phyloP scores from a whole-genome alignment of 2,329 filamentous ascomycete species.

The Colletotrichum destructivum region DNA sequence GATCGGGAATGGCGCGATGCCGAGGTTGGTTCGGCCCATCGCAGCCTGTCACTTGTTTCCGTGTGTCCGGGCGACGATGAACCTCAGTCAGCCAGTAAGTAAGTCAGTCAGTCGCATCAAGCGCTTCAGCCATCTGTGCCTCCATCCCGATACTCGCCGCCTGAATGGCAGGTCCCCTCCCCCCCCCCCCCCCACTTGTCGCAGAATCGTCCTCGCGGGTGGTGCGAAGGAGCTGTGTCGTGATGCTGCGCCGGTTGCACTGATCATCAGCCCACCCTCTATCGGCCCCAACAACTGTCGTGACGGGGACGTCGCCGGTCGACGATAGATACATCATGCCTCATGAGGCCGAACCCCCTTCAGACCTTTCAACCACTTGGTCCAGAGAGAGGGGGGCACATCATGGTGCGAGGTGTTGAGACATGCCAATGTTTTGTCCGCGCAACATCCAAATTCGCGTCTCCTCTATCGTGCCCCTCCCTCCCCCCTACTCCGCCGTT shows the following conservation, averaged over 20 bases:
- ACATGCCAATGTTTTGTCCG: constrained; percentile 40
- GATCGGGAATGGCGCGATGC: background rate
- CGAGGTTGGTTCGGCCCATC: constrained; percentile 5
- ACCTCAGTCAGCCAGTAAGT: background rate
- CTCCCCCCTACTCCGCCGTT: constrained; percentile 2
- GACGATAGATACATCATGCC: too few species aligned
- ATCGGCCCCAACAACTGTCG: background rate
- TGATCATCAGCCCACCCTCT: background rate
- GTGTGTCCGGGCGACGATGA: background rate
- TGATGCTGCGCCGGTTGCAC: constrained; percentile 5
- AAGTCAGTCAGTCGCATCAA: constrained; percentile 19
- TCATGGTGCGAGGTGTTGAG: constrained; percentile 21
- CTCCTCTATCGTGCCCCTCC: background rate
- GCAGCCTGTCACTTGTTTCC: background rate
- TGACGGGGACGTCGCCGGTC: constrained; percentile 10
- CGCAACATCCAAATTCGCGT: constrained; percentile 24
- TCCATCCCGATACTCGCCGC: constrained; percentile 26
- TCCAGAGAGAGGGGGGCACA: background rate
- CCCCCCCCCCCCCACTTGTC: background rate
- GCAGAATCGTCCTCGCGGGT: constrained; percentile 4
- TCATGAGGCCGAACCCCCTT: too few species aligned
- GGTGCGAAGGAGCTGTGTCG: constrained; percentile 12
- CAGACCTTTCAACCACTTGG: constrained; percentile 6
- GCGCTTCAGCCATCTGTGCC: constrained; percentile 26
- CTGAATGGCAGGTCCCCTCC: constrained; percentile 10